Evolutionary conservation across 148 eudicot species (phyloP).

Genomic region (Silene latifolia): DNA sequence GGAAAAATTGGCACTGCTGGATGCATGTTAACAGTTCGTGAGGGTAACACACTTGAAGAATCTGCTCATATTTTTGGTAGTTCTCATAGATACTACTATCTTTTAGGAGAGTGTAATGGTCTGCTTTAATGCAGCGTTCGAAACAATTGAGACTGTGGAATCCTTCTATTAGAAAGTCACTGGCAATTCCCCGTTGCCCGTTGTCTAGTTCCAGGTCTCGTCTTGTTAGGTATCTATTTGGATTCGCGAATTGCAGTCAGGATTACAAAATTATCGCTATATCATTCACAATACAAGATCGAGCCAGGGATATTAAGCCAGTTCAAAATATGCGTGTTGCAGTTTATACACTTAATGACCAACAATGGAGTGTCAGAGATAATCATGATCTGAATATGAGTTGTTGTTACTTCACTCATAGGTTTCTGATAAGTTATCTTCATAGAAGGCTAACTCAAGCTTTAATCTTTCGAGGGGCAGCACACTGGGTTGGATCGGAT

Average conservation of each 20-base stretch:
- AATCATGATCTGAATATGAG: too few species aligned
- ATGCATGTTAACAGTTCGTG: not conserved
- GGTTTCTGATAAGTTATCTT: too few species aligned
- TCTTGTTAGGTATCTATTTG: not conserved
- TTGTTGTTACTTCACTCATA: too few species aligned
- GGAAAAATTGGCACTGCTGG: not conserved
- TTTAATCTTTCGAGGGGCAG: too few species aligned
- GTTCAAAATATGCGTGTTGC: not conserved
- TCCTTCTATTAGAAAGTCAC: not conserved
- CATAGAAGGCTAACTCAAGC: too few species aligned
- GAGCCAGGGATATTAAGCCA: too few species aligned
- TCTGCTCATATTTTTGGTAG: not conserved
- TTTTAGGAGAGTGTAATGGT: conserved; percentile 7
- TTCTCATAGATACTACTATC: not conserved
- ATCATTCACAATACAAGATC: not conserved
- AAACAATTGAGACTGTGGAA: conserved; percentile 8
- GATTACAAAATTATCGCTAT: conserved; percentile 1
- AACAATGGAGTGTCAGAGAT: not conserved
- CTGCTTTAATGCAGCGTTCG: not conserved
- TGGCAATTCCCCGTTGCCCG: not conserved
- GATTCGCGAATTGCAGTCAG: not conserved
- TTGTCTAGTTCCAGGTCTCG: too few species aligned
- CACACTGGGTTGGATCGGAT: too few species aligned
- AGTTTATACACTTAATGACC: not conserved
- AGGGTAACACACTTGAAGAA: not conserved